Evolutionary conservation across 495 filamentous ascomycete genomes (phyloP).

Genomic region (Aspergillus coremiiformis): DNA sequence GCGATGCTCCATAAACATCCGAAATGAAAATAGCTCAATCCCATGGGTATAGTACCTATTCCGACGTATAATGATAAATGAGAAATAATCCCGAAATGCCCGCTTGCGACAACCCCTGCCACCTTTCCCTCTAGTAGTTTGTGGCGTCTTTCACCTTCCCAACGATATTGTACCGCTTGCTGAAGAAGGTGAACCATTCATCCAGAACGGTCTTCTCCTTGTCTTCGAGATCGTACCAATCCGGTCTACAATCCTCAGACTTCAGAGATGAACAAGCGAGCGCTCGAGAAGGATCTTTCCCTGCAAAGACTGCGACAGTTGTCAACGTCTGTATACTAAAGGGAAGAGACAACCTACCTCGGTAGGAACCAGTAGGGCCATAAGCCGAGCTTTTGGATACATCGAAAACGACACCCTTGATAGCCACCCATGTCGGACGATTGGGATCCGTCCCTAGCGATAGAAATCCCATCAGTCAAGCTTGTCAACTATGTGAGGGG

Average conservation of each 20-base stretch:
- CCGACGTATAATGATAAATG: neutral
- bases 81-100: neutral
- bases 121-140: conserved; percentile 20
- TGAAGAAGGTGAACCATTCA: conserved; percentile 95
- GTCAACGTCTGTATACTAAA: conserved; percentile 6
- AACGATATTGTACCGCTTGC: conserved; percentile 89
- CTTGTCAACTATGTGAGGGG: neutral
- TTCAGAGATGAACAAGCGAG: conserved; percentile 82
- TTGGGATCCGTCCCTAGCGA: conserved; percentile 50
- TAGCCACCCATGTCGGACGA: conserved; percentile 80
- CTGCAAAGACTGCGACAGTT: conserved; percentile 68
- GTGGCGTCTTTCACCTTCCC: conserved; percentile 58
- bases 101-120: neutral
- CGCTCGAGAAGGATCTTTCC: conserved; percentile 88
- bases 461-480: neutral
- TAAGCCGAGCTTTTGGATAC: conserved; percentile 83
- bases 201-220: conserved; percentile 77
- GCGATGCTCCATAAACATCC: conserved; percentile 1
- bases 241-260: conserved; percentile 69
- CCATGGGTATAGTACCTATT: neutral
- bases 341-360: conserved; percentile 48
- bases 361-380: conserved; percentile 72
- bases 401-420: conserved; percentile 94
- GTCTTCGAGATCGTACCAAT: conserved; percentile 81
- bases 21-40: neutral